Percentiles rank a stretch among this genome's conserved stretches.
These are phyloP conservation scores for Thamnidium elegans DNA, from an alignment of 192 early-diverging fungal species.

Conservation along the genomic window DNA sequence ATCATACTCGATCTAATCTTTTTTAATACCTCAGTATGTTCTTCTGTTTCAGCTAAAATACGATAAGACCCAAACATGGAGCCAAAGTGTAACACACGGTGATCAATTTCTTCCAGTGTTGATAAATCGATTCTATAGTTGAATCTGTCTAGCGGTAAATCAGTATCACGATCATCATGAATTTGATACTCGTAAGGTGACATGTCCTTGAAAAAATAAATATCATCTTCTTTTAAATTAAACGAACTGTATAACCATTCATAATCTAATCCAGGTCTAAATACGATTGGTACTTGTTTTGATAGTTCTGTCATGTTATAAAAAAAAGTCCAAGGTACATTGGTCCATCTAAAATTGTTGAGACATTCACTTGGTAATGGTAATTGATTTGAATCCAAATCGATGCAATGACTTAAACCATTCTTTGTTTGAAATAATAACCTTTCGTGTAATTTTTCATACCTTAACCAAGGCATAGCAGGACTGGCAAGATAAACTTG, in stretches of 20 bases:
- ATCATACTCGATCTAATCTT: constrained; percentile 46
- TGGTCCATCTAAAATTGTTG: constrained; percentile 51
- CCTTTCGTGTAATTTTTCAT: constrained; percentile 45
- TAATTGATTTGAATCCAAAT: constrained; percentile 17
- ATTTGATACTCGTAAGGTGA: constrained; percentile 55
- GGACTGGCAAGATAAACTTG: constrained; percentile 50
- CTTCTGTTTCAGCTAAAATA: constrained; percentile 42
- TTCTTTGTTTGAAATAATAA: constrained; percentile 52
- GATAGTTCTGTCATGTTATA: constrained; percentile 41
- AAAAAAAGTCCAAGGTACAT: constrained; percentile 54
- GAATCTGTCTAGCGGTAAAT: constrained; percentile 38
- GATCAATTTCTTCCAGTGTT: constrained; percentile 28
- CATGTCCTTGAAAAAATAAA: constrained; percentile 46
- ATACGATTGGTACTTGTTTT: constrained; percentile 37
- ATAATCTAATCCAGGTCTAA: constrained; percentile 38
- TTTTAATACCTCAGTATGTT: constrained; percentile 33
- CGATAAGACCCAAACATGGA: constrained; percentile 51
- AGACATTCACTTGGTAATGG: constrained; percentile 53
- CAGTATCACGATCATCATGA: constrained; percentile 40
- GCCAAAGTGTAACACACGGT: constrained; percentile 54
- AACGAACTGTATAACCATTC: constrained; percentile 50
- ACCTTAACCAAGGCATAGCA: constrained; percentile 50
- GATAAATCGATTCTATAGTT: constrained; percentile 35
- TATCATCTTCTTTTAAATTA: constrained; percentile 41
- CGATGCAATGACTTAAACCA: constrained; percentile 50